A percentile compares a stretch with the other conserved stretches of the same genome.
Conservation (phyloP, 2,329 filamentous ascomycete species). For the Claviceps sp. region DNA sequence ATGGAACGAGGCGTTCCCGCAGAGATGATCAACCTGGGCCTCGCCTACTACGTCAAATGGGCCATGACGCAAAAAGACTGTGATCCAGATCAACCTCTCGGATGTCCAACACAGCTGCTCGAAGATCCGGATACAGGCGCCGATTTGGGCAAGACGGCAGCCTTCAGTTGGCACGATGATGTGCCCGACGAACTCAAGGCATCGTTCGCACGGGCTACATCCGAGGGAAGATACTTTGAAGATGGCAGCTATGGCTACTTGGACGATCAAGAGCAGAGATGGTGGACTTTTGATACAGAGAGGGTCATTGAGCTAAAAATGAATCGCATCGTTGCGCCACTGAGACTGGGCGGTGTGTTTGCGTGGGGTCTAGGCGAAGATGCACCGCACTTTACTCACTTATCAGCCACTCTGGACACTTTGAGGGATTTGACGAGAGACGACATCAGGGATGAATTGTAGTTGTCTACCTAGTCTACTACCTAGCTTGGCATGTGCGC, state of each 20-base stretch:
- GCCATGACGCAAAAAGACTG: conserved; percentile 35
- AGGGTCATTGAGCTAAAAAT: conserved; percentile 50
- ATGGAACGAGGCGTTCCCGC: conserved; percentile 37
- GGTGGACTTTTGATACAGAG: conserved; percentile 64
- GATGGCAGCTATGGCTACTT: conserved; percentile 62
- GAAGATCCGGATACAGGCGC: conserved; percentile 45
- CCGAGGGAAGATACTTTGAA: conserved; percentile 32
- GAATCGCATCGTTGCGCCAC: conserved; percentile 39
- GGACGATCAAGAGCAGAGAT: conserved; percentile 44
- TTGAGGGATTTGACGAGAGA: conserved; percentile 8
- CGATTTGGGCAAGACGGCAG: conserved; percentile 43
- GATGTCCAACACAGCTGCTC: conserved; percentile 40
- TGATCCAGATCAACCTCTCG: conserved; percentile 29
- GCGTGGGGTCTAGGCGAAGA: conserved; percentile 66
- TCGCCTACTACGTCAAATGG: conserved; percentile 57
- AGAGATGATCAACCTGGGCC: conserved; percentile 45
- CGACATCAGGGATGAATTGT: conserved; percentile 17
- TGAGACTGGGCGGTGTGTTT: conserved; percentile 55
- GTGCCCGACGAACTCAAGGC: conserved; percentile 36
- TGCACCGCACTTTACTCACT: conserved; percentile 28
- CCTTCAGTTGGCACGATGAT: conserved; percentile 46
- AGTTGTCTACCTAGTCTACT: neutral
- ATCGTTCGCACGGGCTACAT: conserved; percentile 44
- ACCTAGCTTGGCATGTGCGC: too few species aligned
- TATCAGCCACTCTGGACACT: conserved; percentile 20